Evolutionary conservation across 1,284 basidiomycete genomes (phyloP).

Genomic region (Ustilago vetiveriae): DNA sequence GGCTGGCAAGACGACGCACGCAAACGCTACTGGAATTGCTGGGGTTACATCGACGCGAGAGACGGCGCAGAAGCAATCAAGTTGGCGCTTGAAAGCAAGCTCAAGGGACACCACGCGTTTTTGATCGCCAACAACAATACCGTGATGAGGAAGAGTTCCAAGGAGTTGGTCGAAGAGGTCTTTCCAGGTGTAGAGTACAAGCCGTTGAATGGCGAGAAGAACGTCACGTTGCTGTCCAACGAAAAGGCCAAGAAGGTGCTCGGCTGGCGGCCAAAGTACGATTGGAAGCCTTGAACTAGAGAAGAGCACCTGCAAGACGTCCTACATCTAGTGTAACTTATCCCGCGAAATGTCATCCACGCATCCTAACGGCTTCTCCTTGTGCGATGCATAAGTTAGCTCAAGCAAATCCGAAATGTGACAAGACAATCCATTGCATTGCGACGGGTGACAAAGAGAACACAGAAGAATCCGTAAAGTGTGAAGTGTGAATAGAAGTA

Average conservation of each 20-base stretch:
- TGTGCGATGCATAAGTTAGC: too few species aligned
- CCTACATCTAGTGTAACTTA: too few species aligned
- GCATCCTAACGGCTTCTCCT: too few species aligned
- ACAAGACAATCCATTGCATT: conserved; percentile 10
- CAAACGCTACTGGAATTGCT: conserved; percentile 49
- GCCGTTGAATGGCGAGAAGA: conserved; percentile 40
- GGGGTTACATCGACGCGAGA: conserved; percentile 65
- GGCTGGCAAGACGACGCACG: conserved; percentile 67
- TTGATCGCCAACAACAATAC: conserved; percentile 68
- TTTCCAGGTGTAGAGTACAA: conserved; percentile 65
- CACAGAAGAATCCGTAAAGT: background rate
- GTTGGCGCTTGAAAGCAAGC: conserved; percentile 60
- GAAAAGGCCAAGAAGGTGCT: conserved; percentile 68
- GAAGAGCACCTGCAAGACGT: too few species aligned
- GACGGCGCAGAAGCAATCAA: conserved; percentile 68
- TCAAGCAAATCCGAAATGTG: too few species aligned
- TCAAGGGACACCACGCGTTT: conserved; percentile 68
- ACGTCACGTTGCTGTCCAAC: conserved; percentile 62
- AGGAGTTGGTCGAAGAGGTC: conserved; percentile 66
- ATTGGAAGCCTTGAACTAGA: conserved; percentile 49
- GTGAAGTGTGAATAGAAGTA: background rate
- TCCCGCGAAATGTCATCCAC: too few species aligned
- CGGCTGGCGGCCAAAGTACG: conserved; percentile 66
- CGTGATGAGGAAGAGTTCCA: conserved; percentile 61
- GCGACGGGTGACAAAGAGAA: background rate